Conservation (phyloP, 1,284 basidiomycete species). For the Pholiota adiposa region DNA sequence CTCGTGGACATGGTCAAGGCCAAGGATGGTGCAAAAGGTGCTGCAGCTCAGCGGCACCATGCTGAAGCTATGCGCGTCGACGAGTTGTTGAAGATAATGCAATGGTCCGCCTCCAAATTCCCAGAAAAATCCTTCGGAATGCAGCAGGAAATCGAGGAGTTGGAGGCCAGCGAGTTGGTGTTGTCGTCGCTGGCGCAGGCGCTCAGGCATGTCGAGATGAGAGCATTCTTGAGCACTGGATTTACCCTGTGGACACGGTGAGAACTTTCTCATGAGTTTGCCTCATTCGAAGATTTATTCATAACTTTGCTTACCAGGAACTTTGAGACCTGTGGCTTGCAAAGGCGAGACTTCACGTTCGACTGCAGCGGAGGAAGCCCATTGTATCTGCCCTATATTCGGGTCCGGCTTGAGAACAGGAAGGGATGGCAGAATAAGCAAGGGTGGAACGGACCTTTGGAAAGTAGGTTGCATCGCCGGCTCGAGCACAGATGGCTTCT, state of each 20-base stretch:
- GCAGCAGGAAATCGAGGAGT: too few species aligned
- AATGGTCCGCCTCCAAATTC: constrained; percentile 27
- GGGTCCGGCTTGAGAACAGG: constrained; percentile 25
- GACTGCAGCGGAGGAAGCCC: constrained; percentile 20
- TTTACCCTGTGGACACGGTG: constrained; percentile 29
- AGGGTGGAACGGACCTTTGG: constrained; percentile 27
- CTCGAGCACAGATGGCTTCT: too few species aligned
- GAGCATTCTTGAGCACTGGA: constrained; percentile 20
- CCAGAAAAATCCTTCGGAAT: constrained; percentile 9
- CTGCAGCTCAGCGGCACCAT: constrained; percentile 27
- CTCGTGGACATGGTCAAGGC: constrained; percentile 28
- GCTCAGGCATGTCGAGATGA: constrained; percentile 19
- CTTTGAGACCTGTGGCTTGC: constrained; percentile 29
- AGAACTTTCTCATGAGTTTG: neutral
- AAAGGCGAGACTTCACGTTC: constrained; percentile 22
- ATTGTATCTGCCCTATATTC: constrained; percentile 21
- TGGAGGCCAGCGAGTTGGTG: neutral
- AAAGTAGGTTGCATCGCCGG: constrained; percentile 9
- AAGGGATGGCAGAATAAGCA: constrained; percentile 34
- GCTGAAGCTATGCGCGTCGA: constrained; percentile 35
- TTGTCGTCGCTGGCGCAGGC: constrained; percentile 1
- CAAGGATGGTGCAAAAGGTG: constrained; percentile 26
- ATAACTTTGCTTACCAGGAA: constrained; percentile 22
- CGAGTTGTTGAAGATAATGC: constrained; percentile 30
- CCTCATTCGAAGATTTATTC: neutral